Evolutionary conservation across 1,284 basidiomycete species (phyloP).

Genomic region (Neonothopanus nambi): DNA sequence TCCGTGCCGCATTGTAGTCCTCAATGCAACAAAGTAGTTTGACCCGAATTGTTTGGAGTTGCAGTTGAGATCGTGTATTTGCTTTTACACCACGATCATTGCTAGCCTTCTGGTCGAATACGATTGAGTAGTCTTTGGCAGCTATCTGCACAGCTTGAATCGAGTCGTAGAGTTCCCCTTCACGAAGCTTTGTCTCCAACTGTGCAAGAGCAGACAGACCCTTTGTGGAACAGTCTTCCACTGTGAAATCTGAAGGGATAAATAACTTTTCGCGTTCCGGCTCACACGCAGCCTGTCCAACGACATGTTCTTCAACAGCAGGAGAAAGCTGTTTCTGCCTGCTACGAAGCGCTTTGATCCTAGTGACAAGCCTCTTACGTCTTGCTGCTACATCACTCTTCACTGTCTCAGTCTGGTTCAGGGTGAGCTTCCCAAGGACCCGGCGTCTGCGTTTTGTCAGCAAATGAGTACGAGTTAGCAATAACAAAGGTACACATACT

Average conservation of each 20-base stretch:
- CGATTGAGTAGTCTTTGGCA: background rate
- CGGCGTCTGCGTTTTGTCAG: no score
- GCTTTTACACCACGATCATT: no score
- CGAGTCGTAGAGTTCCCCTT: background rate
- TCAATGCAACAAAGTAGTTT: no score
- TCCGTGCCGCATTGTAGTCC: no score
- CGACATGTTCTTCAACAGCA: background rate
- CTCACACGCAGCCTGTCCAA: background rate
- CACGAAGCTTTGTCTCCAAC: background rate
- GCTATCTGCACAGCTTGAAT: background rate
- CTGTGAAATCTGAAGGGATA: background rate
- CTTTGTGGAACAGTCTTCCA: background rate
- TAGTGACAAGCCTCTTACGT: background rate
- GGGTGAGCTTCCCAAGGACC: background rate
- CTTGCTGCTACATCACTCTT: background rate
- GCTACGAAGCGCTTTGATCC: no score
- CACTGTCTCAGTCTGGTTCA: conserved; percentile 1
- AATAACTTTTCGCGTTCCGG: background rate
- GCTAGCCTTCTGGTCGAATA: background rate
- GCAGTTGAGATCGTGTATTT: no score
- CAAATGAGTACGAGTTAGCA: no score
- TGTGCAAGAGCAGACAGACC: background rate
- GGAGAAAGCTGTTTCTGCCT: background rate
- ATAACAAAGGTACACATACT: no score
- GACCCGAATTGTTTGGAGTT: no score